phyloP scores from a whole-genome alignment of 2,329 filamentous ascomycete genomes.

The Penicillium hordei region DNA sequence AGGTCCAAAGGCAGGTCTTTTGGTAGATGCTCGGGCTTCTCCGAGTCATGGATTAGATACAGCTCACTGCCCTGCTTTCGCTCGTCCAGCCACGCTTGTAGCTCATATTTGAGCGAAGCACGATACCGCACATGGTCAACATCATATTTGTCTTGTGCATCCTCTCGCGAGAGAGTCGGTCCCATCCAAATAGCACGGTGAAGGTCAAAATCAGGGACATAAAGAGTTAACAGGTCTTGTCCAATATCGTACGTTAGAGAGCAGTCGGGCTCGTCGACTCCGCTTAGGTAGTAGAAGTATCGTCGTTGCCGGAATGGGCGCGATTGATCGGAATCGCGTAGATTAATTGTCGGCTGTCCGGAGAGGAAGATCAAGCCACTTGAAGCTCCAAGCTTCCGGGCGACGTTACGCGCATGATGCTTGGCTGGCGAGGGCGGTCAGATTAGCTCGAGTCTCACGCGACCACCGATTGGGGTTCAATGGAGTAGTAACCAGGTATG shows the following conservation, averaged over 20 bases:
- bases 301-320: conserved; percentile 59
- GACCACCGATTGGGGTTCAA: conserved; percentile 7
- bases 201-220: conserved; percentile 69
- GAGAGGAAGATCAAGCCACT: conserved; percentile 58
- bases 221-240: conserved; percentile 66
- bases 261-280: conserved; percentile 55
- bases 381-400: conserved; percentile 42
- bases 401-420: conserved; percentile 50
- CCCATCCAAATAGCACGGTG: conserved; percentile 45
- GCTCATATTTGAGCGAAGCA: conserved; percentile 49
- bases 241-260: conserved; percentile 58
- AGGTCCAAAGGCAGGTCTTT: conserved; percentile 29
- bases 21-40: conserved; percentile 30
- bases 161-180: conserved; percentile 47
- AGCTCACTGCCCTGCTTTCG: conserved; percentile 30
- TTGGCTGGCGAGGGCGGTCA: conserved; percentile 41
- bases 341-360: conserved; percentile 51
- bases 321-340: conserved; percentile 60
- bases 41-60: conserved; percentile 40
- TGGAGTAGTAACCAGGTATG: neutral
- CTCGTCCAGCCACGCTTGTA: conserved; percentile 42
- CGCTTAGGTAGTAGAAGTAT: conserved; percentile 63
- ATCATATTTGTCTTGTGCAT: conserved; percentile 63
- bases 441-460: conserved; percentile 10
- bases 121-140: conserved; percentile 69